Percentiles rank a stretch among this genome's conserved stretches.
These are phyloP conservation scores for Bocquillonia castaneifolia DNA, from an alignment of 441 rosid species.

Conservation along the genomic window DNA sequence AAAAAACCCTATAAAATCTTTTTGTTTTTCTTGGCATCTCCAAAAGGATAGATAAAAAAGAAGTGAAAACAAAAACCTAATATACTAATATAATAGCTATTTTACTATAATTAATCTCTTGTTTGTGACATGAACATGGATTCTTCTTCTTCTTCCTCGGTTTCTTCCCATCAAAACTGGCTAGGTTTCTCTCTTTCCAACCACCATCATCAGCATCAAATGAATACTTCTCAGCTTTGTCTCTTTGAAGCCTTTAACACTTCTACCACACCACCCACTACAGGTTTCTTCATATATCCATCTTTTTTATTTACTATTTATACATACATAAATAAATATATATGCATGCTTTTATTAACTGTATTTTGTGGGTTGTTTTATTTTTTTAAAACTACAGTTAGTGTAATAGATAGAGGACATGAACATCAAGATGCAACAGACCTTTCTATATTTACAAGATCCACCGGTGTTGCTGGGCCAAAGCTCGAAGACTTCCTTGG, in stretches of 20 bases:
- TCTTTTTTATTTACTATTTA: slow-evolving; percentile 2
- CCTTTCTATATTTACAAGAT: slow-evolving; percentile 35
- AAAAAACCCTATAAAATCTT: no score
- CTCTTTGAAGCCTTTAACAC: slow-evolving; percentile 54
- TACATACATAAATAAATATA: background rate
- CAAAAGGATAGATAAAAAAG: no score
- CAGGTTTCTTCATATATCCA: slow-evolving; percentile 29
- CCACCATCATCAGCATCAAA: slow-evolving; percentile 29
- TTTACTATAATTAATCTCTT: background rate
- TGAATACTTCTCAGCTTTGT: slow-evolving; percentile 42
- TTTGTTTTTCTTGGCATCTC: no score
- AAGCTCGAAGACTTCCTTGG: slow-evolving; percentile 74
- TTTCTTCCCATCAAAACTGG: slow-evolving; percentile 48
- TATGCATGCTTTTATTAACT: background rate
- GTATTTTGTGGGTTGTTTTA: background rate
- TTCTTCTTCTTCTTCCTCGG: slow-evolving; percentile 41
- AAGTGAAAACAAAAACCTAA: background rate
- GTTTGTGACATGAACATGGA: slow-evolving; percentile 31
- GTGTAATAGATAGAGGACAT: slow-evolving; percentile 10
- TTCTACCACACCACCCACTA: slow-evolving; percentile 18
- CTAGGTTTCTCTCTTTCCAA: slow-evolving; percentile 78
- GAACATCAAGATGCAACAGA: slow-evolving; percentile 5
- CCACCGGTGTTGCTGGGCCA: slow-evolving; percentile 28
- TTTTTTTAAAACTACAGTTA: background rate
- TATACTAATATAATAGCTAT: no score